A percentile compares a stretch with the other conserved stretches of the same genome.
Conservation (phyloP, 2,329 filamentous ascomycete genomes). For the Calonectria pseudoreteaudii region DNA sequence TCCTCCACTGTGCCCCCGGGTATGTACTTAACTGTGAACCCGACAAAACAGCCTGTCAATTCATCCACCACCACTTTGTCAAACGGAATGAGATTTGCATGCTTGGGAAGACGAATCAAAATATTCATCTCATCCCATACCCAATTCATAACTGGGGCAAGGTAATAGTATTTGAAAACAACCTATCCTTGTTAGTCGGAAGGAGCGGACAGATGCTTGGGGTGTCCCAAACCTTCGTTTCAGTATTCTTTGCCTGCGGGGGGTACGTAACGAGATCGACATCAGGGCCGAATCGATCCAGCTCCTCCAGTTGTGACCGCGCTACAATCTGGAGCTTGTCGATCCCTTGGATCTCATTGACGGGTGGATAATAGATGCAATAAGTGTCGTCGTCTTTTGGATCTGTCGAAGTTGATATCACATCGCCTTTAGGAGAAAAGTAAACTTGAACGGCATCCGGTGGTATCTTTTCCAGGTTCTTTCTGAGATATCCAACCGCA, state of each 20-base stretch:
- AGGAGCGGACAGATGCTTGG: background rate
- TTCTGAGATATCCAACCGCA: slow-evolving; percentile 40
- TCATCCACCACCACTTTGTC: slow-evolving; percentile 50
- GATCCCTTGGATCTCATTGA: slow-evolving; percentile 32
- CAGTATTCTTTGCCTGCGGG: background rate
- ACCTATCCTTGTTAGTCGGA: slow-evolving; percentile 13
- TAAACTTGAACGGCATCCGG: slow-evolving; percentile 12
- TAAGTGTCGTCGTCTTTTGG: slow-evolving; percentile 43
- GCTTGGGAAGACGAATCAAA: slow-evolving; percentile 48
- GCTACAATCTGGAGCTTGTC: slow-evolving; percentile 31
- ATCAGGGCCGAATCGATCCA: slow-evolving; percentile 43
- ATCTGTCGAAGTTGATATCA: slow-evolving; percentile 36
- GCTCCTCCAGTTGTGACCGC: slow-evolving; percentile 43
- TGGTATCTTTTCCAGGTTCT: slow-evolving; percentile 28
- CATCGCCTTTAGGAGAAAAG: slow-evolving; percentile 37
- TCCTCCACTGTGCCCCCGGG: slow-evolving; percentile 49
- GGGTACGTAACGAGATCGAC: slow-evolving; percentile 41
- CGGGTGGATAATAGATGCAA: slow-evolving; percentile 41
- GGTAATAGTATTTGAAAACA: slow-evolving; percentile 52
- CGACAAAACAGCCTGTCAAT: slow-evolving; percentile 45
- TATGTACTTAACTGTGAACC: slow-evolving; percentile 51
- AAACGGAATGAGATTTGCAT: slow-evolving; percentile 52
- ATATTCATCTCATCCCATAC: slow-evolving; percentile 52
- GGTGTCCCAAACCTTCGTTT: slow-evolving; percentile 8
- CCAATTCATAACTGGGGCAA: slow-evolving; percentile 28